These are phyloP conservation scores for Erythrobasidium yunnanense DNA, from an alignment of 768 basidiomycete species.

Conservation along the genomic window DNA sequence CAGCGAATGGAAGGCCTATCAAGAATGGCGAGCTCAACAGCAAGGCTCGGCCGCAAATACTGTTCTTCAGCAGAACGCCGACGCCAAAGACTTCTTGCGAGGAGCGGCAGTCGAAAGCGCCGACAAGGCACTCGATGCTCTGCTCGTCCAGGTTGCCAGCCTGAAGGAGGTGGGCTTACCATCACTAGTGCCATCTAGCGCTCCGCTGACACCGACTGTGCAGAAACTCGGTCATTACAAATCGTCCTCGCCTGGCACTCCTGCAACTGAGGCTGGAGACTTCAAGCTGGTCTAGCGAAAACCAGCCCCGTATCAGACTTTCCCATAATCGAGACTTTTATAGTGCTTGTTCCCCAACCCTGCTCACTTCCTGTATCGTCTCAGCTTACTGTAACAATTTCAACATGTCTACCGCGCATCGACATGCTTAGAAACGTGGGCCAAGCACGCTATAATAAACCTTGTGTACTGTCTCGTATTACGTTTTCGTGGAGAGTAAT, in stretches of 20 bases:
- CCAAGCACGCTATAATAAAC: too few relatives aligned
- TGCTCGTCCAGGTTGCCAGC: conserved; percentile 3
- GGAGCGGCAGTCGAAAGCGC: conserved; percentile 23
- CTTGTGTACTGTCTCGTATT: too few relatives aligned
- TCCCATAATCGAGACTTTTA: too few relatives aligned
- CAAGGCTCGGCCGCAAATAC: not conserved
- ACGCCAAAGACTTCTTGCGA: not conserved
- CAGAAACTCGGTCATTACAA: conserved; percentile 24
- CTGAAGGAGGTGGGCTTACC: conserved; percentile 19
- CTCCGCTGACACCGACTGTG: not conserved
- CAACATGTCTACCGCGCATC: too few relatives aligned
- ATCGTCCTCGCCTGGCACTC: not conserved
- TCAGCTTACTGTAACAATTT: conserved; percentile 29
- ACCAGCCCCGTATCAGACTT: too few relatives aligned
- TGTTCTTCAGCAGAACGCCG: not conserved
- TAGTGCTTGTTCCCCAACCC: not conserved
- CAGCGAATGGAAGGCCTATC: too few relatives aligned
- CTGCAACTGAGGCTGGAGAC: conserved; percentile 5
- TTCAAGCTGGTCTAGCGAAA: conserved; percentile 23
- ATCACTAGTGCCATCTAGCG: not conserved
- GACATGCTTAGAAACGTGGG: too few relatives aligned
- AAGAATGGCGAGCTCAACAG: not conserved
- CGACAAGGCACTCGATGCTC: conserved; percentile 18
- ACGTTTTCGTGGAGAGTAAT: too few relatives aligned
- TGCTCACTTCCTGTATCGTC: conserved; percentile 23